Evolutionary conservation across 805 yeast genomes (phyloP).

Genomic region (Lipomyces oligophaga): DNA sequence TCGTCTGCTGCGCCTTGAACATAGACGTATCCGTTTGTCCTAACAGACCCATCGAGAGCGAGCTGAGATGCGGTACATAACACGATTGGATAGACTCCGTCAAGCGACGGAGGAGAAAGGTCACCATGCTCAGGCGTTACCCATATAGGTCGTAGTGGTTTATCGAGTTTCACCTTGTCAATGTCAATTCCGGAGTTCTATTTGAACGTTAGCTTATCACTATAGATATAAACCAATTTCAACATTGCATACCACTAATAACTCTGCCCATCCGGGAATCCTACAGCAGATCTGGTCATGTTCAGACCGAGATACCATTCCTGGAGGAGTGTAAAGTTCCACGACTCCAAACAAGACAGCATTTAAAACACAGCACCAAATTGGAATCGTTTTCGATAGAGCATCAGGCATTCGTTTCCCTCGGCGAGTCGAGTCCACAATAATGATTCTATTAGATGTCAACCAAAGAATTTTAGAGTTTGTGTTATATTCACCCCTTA

Average conservation of each 20-base stretch:
- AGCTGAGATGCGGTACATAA: constrained; percentile 61
- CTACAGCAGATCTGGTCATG: constrained; percentile 46
- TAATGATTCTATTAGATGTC: constrained; percentile 37
- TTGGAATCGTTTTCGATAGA: constrained; percentile 78
- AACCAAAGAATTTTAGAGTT: neutral
- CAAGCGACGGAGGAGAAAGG: constrained; percentile 38
- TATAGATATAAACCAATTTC: neutral
- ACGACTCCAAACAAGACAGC: constrained; percentile 44
- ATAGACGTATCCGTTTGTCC: constrained; percentile 51
- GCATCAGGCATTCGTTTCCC: constrained; percentile 88
- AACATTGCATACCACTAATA: constrained; percentile 40
- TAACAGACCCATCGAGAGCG: constrained; percentile 56
- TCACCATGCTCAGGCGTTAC: constrained; percentile 50
- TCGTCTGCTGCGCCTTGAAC: constrained; percentile 96
- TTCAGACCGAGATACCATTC: constrained; percentile 56
- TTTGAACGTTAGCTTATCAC: neutral
- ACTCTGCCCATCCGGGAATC: constrained; percentile 49
- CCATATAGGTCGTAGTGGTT: constrained; percentile 67
- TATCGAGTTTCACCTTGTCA: constrained; percentile 38
- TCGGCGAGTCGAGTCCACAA: constrained; percentile 81
- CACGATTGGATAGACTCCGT: constrained; percentile 44
- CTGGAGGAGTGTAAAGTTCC: constrained; percentile 44
- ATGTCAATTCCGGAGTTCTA: constrained; percentile 39
- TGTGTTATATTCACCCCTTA: constrained; percentile 39
- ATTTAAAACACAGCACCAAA: constrained; percentile 84